phyloP scores from a whole-genome alignment of 495 filamentous ascomycete genomes.

The Neurospora cerealis region DNA sequence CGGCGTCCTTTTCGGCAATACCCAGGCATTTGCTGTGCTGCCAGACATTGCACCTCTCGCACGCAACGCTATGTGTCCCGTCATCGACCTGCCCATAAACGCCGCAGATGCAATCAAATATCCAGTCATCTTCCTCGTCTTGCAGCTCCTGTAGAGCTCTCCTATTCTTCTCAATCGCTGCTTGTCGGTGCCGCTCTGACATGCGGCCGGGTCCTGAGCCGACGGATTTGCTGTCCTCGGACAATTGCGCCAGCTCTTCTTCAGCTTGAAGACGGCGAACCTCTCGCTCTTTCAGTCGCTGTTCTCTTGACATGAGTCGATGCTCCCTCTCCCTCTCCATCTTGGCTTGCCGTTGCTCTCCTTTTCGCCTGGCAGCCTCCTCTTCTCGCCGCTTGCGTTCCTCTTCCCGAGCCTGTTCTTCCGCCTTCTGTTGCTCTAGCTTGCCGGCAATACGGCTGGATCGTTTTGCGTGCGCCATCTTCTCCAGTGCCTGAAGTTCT shows the following conservation, averaged over 20 bases:
- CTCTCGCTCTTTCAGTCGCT: conserved; percentile 74
- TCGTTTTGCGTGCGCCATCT: conserved; percentile 85
- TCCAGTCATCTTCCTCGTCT: conserved; percentile 74
- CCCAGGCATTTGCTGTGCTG: conserved; percentile 88
- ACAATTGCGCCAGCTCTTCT: conserved; percentile 67
- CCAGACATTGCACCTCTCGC: conserved; percentile 92
- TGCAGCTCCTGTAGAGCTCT: conserved; percentile 62
- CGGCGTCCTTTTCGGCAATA: conserved; percentile 65
- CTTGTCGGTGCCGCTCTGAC: conserved; percentile 69
- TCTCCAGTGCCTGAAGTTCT: conserved; percentile 68
- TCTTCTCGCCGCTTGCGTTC: conserved; percentile 60
- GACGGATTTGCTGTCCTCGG: conserved; percentile 63
- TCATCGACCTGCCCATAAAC: conserved; percentile 87
- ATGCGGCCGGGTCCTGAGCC: conserved; percentile 52
- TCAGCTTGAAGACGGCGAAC: conserved; percentile 70
- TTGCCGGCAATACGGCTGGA: conserved; percentile 81
- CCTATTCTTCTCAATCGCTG: conserved; percentile 66
- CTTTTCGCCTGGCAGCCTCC: conserved; percentile 54
- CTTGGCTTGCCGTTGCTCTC: conserved; percentile 58
- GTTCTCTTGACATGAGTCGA: conserved; percentile 75
- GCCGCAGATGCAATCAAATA: conserved; percentile 90
- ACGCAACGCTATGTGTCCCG: conserved; percentile 87
- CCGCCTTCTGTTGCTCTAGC: conserved; percentile 62
- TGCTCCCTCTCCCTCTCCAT: conserved; percentile 62
- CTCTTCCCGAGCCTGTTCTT: conserved; percentile 61